Percentiles rank a stretch among this genome's conserved stretches.
Conservation (phyloP, 2,329 filamentous ascomycete genomes). For the Penicillium psychrosexuale region DNA sequence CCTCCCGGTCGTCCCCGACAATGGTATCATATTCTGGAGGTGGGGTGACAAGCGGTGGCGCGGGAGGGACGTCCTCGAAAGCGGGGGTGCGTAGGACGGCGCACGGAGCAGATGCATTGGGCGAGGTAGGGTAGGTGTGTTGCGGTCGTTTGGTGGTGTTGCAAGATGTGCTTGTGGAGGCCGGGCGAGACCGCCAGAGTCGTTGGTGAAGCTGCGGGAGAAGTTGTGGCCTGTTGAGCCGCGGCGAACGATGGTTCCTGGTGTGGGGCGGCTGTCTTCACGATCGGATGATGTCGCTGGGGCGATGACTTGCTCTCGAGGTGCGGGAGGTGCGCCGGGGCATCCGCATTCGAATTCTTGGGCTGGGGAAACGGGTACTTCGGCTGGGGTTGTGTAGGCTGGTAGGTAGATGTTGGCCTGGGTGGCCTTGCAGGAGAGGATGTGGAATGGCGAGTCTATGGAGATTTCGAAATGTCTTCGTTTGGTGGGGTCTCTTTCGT, state of each 20-base stretch:
- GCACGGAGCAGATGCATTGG: constrained; percentile 81
- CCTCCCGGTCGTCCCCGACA: constrained; percentile 66
- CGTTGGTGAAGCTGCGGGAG: constrained; percentile 40
- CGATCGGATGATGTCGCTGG: constrained; percentile 23
- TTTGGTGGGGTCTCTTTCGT: constrained; percentile 72
- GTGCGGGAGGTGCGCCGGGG: constrained; percentile 58
- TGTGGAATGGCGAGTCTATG: constrained; percentile 91
- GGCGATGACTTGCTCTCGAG: constrained; percentile 23
- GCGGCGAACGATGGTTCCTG: constrained; percentile 16
- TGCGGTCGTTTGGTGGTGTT: constrained; percentile 45
- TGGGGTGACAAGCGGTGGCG: constrained; percentile 71
- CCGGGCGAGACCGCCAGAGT: constrained; percentile 42
- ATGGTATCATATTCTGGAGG: constrained; percentile 82
- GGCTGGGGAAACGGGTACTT: constrained; percentile 50
- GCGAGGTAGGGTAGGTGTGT: constrained; percentile 49
- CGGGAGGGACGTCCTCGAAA: constrained; percentile 76
- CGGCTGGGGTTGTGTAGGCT: constrained; percentile 65
- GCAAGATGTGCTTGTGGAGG: constrained; percentile 51
- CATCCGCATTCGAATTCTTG: constrained; percentile 64
- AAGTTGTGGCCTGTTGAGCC: constrained; percentile 22
- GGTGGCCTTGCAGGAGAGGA: constrained; percentile 89
- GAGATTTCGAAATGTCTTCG: constrained; percentile 92
- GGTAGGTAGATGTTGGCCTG: constrained; percentile 84
- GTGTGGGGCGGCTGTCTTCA: constrained; percentile 28
- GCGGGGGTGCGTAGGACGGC: constrained; percentile 87